Evolutionary conservation across 1,284 basidiomycete species (phyloP), one percentile per base, ranked within the genome.

Genomic region (Cronartium ribicola): DNA sequence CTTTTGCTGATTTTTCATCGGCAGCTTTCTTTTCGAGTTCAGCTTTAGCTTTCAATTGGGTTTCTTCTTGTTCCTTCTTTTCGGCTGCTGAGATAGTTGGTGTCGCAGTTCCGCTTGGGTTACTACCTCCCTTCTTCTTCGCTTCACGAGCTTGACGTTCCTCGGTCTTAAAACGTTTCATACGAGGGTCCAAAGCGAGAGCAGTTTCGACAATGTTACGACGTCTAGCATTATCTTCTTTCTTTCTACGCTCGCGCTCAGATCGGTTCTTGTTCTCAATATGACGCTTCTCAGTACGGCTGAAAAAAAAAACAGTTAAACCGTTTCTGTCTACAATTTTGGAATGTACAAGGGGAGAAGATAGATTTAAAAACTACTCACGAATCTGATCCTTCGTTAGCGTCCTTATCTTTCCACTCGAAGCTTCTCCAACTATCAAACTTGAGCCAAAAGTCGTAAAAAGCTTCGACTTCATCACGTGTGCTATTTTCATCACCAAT

Each of bases 401-500:
- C 89, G 82, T 98, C 95, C 86, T 98, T 98, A 85, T 98, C 95
- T 79, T 92, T 85, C 85, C 94, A 98, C 84, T 98, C 95, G 81
- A 98, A 98, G 82, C 89, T 92, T 78, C 96, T 85, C 96, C 96
- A 98, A 80, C 90, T 92, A 83, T 98, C 94, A 83, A 98, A 97
- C 86, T 96, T 96, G 86, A 98, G 98, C 91, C 92, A 98, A 83
- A 95, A 97, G 83, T 97, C 90, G 85, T 98, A 98, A 85, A 98
- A 98, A 20, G 84, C 86, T 82, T 97, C 91, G 76, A 98, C 94
- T 75, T 88, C 86, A 75, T 88, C 87, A 83, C 95, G 94, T 76
- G 87, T 81, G 36, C 90, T 88, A 76, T 90, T 86, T 76, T 86
- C 84, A 59, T 84, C 83, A 22, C 95, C 94, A 29, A 98, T 86